Evolutionary conservation across 345 rosid genomes (phyloP), one percentile per base, ranked within the genome.

Genomic region (Eucalyptus caleyi): DNA sequence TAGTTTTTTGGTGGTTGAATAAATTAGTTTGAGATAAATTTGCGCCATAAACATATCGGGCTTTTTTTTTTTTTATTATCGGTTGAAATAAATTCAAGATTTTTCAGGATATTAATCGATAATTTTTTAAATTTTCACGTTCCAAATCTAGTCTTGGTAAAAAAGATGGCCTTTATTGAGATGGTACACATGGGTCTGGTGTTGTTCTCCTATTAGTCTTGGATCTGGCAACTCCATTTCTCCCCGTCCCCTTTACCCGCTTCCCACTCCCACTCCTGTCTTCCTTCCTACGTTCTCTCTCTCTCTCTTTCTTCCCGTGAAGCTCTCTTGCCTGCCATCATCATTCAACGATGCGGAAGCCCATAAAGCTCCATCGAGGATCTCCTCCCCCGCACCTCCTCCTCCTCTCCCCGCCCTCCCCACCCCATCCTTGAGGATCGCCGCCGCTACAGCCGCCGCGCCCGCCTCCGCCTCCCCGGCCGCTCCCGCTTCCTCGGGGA

Each of bases 1-100:
- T 0, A 18, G 23, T 51, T 16, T 51, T 51, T 51, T 51, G 4
- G 1, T 0, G 1, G 1, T 18, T 0, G 4, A 51, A 51, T 18
- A 18, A 51, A 51, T 51, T 51, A 51, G 2, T 51, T 18, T 18
- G 0, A 1, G 0, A 0, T 7, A 51, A 51, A 51, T 16, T 51
- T 51, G 0, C 18, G 0, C 18, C 9, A 51, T 51, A 51, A 51
- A 51, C 0, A 44, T 44, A 44, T 44, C 9, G 2, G 1, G 3
- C 8, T 44, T 44, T 44, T 44, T 44, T 42, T 44, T 44, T 7
- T 44, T 44, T 44, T 44, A 44, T 42, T 2, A 44, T 44, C 9
- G 2, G 2, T 2, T 44, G 8, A 2, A 1, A 44, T 44, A 44
- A 44, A 44, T 44, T 44, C 2, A 2, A 44, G 45, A 44, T 44